phyloP scores from a whole-genome alignment of 2,329 filamentous ascomycete genomes.

The Ilyonectria sp. region DNA sequence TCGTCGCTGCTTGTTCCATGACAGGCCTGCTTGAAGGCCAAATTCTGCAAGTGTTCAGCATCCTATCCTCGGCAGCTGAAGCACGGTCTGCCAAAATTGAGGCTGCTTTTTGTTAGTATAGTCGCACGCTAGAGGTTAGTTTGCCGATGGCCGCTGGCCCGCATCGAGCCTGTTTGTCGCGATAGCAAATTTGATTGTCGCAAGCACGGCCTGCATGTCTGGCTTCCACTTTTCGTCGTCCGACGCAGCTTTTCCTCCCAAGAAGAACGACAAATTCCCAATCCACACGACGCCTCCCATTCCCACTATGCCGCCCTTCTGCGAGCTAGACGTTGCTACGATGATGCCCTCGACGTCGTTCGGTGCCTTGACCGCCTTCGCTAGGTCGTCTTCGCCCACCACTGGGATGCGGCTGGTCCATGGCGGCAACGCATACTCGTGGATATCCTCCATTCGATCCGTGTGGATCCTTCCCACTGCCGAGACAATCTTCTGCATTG shows the following conservation, averaged over 20 bases:
- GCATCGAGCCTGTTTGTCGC: too few species aligned
- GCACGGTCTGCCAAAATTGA: too few species aligned
- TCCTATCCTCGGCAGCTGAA: too few species aligned
- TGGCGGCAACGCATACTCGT: background rate
- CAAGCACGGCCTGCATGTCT: conserved; percentile 2
- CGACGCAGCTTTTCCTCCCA: background rate
- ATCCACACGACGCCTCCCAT: background rate
- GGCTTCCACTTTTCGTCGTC: conserved; percentile 1
- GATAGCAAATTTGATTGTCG: too few species aligned
- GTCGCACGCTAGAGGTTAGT: too few species aligned
- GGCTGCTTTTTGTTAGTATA: background rate
- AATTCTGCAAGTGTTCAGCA: too few species aligned
- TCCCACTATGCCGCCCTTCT: background rate
- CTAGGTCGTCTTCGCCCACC: background rate
- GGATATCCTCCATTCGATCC: background rate
- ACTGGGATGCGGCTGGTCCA: background rate
- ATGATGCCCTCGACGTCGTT: background rate
- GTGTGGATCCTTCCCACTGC: background rate
- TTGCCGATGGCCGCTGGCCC: too few species aligned
- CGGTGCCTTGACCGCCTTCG: background rate
- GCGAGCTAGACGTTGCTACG: background rate
- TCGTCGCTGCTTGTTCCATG: too few species aligned
- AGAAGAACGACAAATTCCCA: background rate
- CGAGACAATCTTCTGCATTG: background rate
- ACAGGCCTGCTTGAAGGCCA: too few species aligned